Percentiles rank a stretch among this genome's conserved stretches.
Conservation (phyloP, 768 basidiomycete genomes). For the Amanita rubescens region DNA sequence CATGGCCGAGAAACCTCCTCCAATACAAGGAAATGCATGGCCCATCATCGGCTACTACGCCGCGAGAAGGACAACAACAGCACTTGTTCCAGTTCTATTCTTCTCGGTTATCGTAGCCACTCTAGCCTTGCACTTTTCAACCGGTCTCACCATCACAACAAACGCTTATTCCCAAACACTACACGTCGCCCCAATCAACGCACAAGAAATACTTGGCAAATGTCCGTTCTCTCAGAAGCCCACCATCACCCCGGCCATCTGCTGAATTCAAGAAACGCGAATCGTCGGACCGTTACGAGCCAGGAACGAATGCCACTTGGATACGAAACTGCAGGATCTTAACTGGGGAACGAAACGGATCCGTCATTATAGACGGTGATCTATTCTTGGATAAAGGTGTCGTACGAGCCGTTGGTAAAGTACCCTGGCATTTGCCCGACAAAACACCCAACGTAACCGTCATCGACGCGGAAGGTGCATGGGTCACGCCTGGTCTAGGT, state of each 20-base stretch:
- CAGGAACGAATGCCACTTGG: slow-evolving; percentile 56
- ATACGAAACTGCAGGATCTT: slow-evolving; percentile 68
- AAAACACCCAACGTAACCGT: slow-evolving; percentile 38
- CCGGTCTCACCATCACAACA: slow-evolving; percentile 1
- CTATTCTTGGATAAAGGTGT: slow-evolving; percentile 63
- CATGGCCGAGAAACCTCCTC: slow-evolving; percentile 8
- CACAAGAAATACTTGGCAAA: slow-evolving; percentile 29
- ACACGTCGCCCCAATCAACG: slow-evolving; percentile 16
- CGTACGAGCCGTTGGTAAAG: slow-evolving; percentile 49
- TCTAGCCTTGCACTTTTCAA: slow-evolving; percentile 6
- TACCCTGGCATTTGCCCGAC: slow-evolving; percentile 31
- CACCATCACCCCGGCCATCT: slow-evolving; percentile 35
- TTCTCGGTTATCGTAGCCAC: slow-evolving; percentile 10
- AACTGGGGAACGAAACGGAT: slow-evolving; percentile 50
- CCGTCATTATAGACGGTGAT: slow-evolving; percentile 51
- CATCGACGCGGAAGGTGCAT: slow-evolving; percentile 55
- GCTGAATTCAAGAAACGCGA: slow-evolving; percentile 32
- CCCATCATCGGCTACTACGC: background rate
- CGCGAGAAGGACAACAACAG: background rate
- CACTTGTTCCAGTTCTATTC: slow-evolving; percentile 10
- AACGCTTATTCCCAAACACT: slow-evolving; percentile 1
- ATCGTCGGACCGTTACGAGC: slow-evolving; percentile 58
- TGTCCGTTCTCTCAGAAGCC: slow-evolving; percentile 50
- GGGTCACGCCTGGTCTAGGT: slow-evolving; percentile 67
- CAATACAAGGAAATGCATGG: background rate